Evolutionary conservation across 106 monocot species (phyloP), one percentile per base, ranked within the genome.

Genomic region (Ottelia alismoides): DNA sequence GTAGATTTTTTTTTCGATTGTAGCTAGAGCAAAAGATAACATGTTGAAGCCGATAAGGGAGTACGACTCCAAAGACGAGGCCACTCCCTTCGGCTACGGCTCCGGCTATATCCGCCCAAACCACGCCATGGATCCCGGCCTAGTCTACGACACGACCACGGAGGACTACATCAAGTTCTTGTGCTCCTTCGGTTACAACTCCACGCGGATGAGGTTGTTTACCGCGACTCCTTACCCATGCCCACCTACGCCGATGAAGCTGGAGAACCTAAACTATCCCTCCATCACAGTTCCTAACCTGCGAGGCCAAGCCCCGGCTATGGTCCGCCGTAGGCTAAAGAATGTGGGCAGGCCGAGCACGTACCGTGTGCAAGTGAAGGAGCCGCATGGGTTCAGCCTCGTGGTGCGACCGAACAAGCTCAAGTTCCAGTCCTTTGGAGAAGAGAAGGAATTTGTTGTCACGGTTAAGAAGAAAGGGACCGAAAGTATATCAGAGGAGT

Each of bases 1-100:
- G n/a, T n/a, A n/a, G n/a, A 2, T 5, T 21, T n/a, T 28, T 27
- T 22, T 16, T 20, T 31, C 49, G 9, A 0, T 3, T 22, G 44
- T 61, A 61, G 69, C 69, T 5, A 52, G 10, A 5, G 47, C 28
- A 3, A 44, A n/a, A 12, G 69, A 69, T 24, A 69, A 61, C 51
- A 28, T 20, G 30, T 25, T 44, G 26, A 23, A 61, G 22, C 47
- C 23, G 12, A 62, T 62, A 1, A 3, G 1, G 20, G 35, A n/a
- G n/a, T n/a, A 48, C 12, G 10, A 32, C 10, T 47, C 23, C 2
- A 11, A n/a, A 18, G 19, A 10, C 45, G 11, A 21, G 5, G 54
- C 65, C 6, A 44, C 3, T n/a, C 22, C 40, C 1, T 58, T 58
- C 22, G 40, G 23, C 31, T 58, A 43, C 22, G 58, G 58, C 12